Evolutionary conservation across 805 yeast species (phyloP).

Genomic region (Kodamaea hsintzibuensis): DNA sequence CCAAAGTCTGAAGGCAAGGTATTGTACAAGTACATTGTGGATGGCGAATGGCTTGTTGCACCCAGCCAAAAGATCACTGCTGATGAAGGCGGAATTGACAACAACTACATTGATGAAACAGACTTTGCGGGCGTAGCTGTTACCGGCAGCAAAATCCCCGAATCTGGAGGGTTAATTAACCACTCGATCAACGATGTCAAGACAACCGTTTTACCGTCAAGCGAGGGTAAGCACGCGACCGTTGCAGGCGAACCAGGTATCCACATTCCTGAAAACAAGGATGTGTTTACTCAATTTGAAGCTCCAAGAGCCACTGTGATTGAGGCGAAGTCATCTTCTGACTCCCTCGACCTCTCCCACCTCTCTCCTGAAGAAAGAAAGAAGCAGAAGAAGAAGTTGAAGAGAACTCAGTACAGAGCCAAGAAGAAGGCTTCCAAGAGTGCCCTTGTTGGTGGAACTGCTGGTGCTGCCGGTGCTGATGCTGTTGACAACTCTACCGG

Average conservation of each 20-base stretch:
- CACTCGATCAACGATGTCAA: conserved; percentile 9
- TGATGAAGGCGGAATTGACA: conserved; percentile 52
- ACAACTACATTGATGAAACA: conserved; percentile 46
- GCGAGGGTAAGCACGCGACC: conserved; percentile 43
- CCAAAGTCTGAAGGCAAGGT: conserved; percentile 37
- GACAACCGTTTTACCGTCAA: conserved; percentile 49
- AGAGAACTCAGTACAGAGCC: conserved; percentile 43
- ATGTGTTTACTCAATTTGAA: conserved; percentile 63
- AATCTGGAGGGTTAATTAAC: conserved; percentile 30
- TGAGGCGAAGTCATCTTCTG: conserved; percentile 50
- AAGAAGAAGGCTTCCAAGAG: conserved; percentile 32
- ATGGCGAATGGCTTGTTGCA: conserved; percentile 61
- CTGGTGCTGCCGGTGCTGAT: conserved; percentile 11
- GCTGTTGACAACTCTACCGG: conserved; percentile 6
- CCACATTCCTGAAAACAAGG: conserved; percentile 60
- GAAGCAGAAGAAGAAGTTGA: conserved; percentile 45
- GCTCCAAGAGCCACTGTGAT: conserved; percentile 42
- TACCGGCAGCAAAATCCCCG: conserved; percentile 32
- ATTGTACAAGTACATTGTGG: conserved; percentile 65
- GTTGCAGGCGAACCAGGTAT: conserved; percentile 74
- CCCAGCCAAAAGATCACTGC: conserved; percentile 40
- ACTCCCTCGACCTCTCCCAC: conserved; percentile 21
- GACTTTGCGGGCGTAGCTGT: conserved; percentile 23
- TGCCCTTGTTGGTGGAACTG: conserved; percentile 13
- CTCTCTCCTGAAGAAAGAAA: conserved; percentile 32